Evolutionary conservation across 1,284 basidiomycete species (phyloP).

Genomic region (Meripilus lineatus): DNA sequence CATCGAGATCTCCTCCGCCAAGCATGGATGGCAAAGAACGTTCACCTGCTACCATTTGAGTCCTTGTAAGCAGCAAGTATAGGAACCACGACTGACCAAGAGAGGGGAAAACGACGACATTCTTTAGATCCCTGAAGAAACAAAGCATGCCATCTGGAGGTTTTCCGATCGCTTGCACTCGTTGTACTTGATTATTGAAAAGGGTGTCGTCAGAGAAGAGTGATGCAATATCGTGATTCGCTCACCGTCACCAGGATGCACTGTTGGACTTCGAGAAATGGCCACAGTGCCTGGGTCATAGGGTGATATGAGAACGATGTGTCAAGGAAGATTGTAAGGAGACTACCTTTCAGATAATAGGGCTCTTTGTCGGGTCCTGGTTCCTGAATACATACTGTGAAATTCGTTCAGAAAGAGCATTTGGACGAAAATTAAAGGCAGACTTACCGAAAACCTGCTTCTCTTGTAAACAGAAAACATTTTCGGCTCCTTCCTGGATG

Average conservation of each 20-base stretch:
- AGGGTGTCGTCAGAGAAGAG: not conserved
- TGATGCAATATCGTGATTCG: not conserved
- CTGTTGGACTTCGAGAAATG: conserved; percentile 64
- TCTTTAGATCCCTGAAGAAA: conserved; percentile 58
- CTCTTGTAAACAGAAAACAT: conserved; percentile 48
- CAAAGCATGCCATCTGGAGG: conserved; percentile 56
- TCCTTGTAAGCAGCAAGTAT: not conserved
- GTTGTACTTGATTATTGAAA: conserved; percentile 45
- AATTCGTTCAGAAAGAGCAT: no score
- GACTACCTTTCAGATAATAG: conserved; percentile 13
- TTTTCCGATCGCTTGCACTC: conserved; percentile 65
- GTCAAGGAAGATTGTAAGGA: not conserved
- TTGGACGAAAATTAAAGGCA: not conserved
- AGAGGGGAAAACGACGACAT: conserved; percentile 72
- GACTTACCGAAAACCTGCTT: conserved; percentile 58
- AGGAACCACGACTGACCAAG: conserved; percentile 42
- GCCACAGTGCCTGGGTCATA: conserved; percentile 32
- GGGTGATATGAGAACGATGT: not conserved
- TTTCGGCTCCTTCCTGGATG: conserved; percentile 36
- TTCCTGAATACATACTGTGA: conserved; percentile 15
- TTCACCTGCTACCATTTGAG: conserved; percentile 34
- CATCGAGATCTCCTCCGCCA: conserved; percentile 72
- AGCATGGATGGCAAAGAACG: conserved; percentile 65
- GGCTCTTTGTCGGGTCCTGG: conserved; percentile 10
- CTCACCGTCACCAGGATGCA: conserved; percentile 69